phyloP scores from a whole-genome alignment of 164 flowering plant species.

The Vitis vinifera region ASM3070453v1 NC_081822.1:36035501-36036000 shows the following conservation, averaged over 20 bases:
- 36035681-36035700: constrained; percentile 15
- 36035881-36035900: no score
- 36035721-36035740: constrained; percentile 67
- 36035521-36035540: constrained; percentile 78
- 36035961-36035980: no score
- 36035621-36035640: constrained; percentile 19
- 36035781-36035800: background rate
- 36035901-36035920: no score
- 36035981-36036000: no score
- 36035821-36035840: background rate
- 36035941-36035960: no score
- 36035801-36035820: background rate
- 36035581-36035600: constrained; percentile 12
- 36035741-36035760: constrained; percentile 78
- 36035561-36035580: constrained; percentile 13
- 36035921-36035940: no score
- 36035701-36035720: constrained; percentile 48
- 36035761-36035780: constrained; percentile 84
- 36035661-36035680: constrained; percentile 11
- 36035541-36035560: constrained; percentile 48
- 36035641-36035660: constrained; percentile 11
- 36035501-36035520: constrained; percentile 18
- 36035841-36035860: no score
- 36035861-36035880: no score
- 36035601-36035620: constrained; percentile 18